Percentiles rank a stretch among this genome's conserved stretches.
Evolutionary conservation across 805 yeast species (phyloP).

Genomic region (Barnettozyma populi): DNA sequence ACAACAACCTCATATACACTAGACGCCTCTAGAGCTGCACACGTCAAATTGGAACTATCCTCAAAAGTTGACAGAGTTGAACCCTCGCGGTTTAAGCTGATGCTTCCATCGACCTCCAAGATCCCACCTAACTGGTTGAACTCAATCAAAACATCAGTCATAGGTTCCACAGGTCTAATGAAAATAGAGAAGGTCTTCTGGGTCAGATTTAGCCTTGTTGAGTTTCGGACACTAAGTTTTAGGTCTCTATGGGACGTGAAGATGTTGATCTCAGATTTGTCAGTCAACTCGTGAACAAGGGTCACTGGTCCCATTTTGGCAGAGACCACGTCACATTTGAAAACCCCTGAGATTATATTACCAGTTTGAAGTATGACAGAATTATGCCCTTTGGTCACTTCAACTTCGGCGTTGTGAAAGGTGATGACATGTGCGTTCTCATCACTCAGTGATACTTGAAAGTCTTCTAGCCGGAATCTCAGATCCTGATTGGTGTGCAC

Average conservation of each 20-base stretch:
- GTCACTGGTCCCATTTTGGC: slow-evolving; percentile 24
- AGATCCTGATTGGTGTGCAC: slow-evolving; percentile 9
- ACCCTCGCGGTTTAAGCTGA: neutral
- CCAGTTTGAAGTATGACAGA: slow-evolving; percentile 20
- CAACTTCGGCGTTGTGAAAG: neutral
- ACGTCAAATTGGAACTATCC: neutral
- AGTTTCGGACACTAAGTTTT: slow-evolving; percentile 7
- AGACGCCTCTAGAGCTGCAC: slow-evolving; percentile 3
- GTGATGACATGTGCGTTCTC: slow-evolving; percentile 7
- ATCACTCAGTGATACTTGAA: slow-evolving; percentile 21
- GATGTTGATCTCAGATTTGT: slow-evolving; percentile 4
- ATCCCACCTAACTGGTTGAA: slow-evolving; percentile 6
- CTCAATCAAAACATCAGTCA: slow-evolving; percentile 7
- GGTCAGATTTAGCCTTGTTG: slow-evolving; percentile 16
- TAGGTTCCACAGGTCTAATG: slow-evolving; percentile 6
- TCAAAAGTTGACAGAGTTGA: slow-evolving; percentile 1
- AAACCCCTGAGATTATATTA: slow-evolving; percentile 31
- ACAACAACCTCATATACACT: slow-evolving; percentile 24
- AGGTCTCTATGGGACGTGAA: slow-evolving; percentile 19
- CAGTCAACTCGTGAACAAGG: slow-evolving; percentile 19
- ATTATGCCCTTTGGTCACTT: slow-evolving; percentile 5
- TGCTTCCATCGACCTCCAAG: neutral
- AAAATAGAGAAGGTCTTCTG: slow-evolving; percentile 17
- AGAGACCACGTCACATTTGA: slow-evolving; percentile 26
- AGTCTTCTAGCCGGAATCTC: slow-evolving; percentile 20